A percentile compares a stretch with the other conserved stretches of the same genome.
phyloP scores from a whole-genome alignment of 169 alveolate genomes.

The Cystoisospora suis region DNA sequence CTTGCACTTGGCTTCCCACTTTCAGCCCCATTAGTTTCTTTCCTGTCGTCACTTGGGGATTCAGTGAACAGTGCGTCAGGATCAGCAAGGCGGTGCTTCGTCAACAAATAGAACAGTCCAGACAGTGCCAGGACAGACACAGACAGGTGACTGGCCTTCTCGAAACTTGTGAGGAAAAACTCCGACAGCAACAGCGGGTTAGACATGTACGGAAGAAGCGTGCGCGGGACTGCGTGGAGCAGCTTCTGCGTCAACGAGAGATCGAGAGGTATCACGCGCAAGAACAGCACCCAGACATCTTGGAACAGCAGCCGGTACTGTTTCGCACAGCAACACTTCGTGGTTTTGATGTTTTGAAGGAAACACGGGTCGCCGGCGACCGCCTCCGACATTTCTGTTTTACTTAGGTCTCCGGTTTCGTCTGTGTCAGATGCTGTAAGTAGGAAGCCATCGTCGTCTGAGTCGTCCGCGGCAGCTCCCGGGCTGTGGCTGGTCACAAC shows the following conservation, averaged over 20 bases:
- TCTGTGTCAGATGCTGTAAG: background rate
- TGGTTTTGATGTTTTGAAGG: background rate
- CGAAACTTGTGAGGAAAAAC: constrained; percentile 39
- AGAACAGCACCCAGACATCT: constrained; percentile 45
- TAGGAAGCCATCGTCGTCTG: background rate
- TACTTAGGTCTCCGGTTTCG: background rate
- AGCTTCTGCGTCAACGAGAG: background rate
- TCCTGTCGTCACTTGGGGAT: background rate
- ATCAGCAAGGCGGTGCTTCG: constrained; percentile 59
- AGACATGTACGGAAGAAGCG: constrained; percentile 34
- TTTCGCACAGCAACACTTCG: background rate
- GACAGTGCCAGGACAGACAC: constrained; percentile 49
- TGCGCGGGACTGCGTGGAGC: background rate
- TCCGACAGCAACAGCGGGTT: constrained; percentile 59
- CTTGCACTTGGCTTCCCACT: background rate
- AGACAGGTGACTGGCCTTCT: background rate
- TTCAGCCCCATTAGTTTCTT: background rate
- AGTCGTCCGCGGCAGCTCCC: background rate
- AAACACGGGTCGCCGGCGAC: background rate
- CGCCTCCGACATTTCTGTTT: background rate
- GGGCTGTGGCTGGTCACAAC: background rate
- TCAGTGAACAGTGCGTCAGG: constrained; percentile 29
- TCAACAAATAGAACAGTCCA: constrained; percentile 51
- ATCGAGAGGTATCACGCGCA: constrained; percentile 10
- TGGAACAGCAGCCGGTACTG: constrained; percentile 23